Evolutionary conservation across 164 flowering plant species (phyloP).

Genomic region (Santalum album): DNA sequence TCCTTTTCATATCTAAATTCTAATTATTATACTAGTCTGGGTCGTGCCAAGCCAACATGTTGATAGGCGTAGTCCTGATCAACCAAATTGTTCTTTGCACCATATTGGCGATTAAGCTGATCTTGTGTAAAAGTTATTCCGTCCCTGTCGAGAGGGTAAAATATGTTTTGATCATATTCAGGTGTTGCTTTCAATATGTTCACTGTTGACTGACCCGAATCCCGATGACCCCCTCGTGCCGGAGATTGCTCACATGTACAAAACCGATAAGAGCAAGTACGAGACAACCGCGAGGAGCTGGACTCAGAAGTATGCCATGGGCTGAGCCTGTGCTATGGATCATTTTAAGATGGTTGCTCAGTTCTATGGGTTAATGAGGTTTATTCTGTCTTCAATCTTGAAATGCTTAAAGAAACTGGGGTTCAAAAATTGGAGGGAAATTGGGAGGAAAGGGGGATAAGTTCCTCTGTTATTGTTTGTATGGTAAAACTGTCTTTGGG

Average conservation of each 20-base stretch:
- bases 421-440: not conserved
- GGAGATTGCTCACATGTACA: constrained; percentile 85
- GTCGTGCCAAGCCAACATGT: too few relatives aligned
- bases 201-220: constrained; percentile 70
- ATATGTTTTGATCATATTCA: too few relatives aligned
- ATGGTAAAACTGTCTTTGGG: too few relatives aligned
- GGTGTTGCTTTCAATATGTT: constrained; percentile 80
- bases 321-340: too few relatives aligned
- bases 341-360: not conserved
- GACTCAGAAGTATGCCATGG: constrained; percentile 91
- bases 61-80: too few relatives aligned
- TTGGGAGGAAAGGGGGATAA: too few relatives aligned
- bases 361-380: constrained; percentile 14
- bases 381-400: constrained; percentile 11
- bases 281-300: constrained; percentile 84
- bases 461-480: too few relatives aligned
- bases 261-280: constrained; percentile 69
- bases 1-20: too few relatives aligned
- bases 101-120: not conserved
- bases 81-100: too few relatives aligned
- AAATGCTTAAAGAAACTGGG: constrained; percentile 8
- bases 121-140: too few relatives aligned
- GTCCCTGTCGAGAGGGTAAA: too few relatives aligned
- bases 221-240: constrained; percentile 86
- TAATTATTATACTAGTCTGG: too few relatives aligned